These are phyloP conservation scores for Cadophora sp. DNA, from an alignment of 2,329 filamentous ascomycete genomes.

Conservation along the genomic window DNA sequence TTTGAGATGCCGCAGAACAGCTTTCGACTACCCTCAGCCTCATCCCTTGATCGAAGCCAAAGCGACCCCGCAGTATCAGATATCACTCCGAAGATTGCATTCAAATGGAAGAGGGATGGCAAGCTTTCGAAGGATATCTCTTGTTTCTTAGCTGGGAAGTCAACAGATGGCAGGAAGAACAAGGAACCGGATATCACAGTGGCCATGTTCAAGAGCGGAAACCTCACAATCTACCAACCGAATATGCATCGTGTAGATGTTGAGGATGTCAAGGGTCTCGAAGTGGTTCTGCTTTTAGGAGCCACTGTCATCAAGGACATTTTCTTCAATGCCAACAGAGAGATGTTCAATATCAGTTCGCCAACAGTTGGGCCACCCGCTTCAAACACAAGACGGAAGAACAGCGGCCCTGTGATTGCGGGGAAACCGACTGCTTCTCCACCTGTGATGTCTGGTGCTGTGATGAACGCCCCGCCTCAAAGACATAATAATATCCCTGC, in stretches of 20 bases:
- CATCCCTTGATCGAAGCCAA: slow-evolving; percentile 77
- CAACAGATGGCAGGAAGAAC: slow-evolving; percentile 74
- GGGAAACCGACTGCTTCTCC: slow-evolving; percentile 31
- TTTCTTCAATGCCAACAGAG: slow-evolving; percentile 68
- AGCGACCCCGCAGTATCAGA: slow-evolving; percentile 62
- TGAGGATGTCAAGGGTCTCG: slow-evolving; percentile 91
- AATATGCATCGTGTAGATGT: slow-evolving; percentile 90
- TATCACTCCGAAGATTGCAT: slow-evolving; percentile 76
- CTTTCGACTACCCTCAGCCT: slow-evolving; percentile 81
- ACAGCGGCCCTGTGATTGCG: slow-evolving; percentile 39
- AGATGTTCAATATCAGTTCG: slow-evolving; percentile 77
- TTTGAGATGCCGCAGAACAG: slow-evolving; percentile 90
- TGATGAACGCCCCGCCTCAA: slow-evolving; percentile 23
- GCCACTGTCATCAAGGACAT: slow-evolving; percentile 71
- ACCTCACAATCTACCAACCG: slow-evolving; percentile 88
- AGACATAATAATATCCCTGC: slow-evolving; percentile 28
- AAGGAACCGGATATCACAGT: slow-evolving; percentile 96
- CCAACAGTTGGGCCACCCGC: slow-evolving; percentile 42
- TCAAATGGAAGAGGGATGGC: slow-evolving; percentile 89
- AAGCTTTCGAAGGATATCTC: slow-evolving; percentile 87
- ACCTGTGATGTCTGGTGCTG: slow-evolving; percentile 42
- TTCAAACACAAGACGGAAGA: slow-evolving; percentile 38
- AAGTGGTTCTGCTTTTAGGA: slow-evolving; percentile 75
- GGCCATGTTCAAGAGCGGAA: slow-evolving; percentile 80
- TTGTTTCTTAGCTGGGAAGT: slow-evolving; percentile 84